phyloP scores from a whole-genome alignment of 2,329 filamentous ascomycete species.

The Apiospora marii region DNA sequence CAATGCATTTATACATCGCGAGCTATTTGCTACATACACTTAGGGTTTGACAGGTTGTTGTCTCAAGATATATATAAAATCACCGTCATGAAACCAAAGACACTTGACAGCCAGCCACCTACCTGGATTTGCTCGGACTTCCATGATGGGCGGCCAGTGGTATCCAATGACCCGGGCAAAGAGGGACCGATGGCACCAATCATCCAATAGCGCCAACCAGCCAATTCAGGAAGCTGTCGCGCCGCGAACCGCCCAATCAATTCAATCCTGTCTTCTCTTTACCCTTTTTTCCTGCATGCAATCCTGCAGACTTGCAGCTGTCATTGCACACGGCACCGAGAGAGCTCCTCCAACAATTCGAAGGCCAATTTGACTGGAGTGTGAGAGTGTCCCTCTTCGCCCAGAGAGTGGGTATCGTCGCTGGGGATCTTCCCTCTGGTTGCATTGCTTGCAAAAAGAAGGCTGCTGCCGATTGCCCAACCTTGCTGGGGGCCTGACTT shows the following conservation, averaged over 20 bases:
- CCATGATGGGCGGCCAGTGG: not conserved
- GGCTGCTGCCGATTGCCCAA: slow-evolving; percentile 6
- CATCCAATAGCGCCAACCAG: slow-evolving; percentile 18
- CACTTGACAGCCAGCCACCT: not conserved
- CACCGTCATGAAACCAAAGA: not conserved
- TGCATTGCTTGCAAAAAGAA: slow-evolving; percentile 13
- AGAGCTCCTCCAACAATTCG: not conserved
- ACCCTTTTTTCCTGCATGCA: slow-evolving; percentile 12
- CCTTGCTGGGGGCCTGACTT: slow-evolving; percentile 7
- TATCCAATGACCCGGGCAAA: not conserved
- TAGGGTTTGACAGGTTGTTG: not conserved
- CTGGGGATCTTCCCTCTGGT: not conserved
- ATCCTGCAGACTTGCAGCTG: slow-evolving; percentile 13
- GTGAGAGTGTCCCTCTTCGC: not conserved
- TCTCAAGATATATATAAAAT: not conserved
- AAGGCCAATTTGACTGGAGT: not conserved
- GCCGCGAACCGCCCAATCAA: not conserved
- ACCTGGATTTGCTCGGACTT: not conserved
- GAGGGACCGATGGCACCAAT: slow-evolving; percentile 16
- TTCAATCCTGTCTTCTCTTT: not conserved
- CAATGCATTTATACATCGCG: not conserved
- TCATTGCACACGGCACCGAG: slow-evolving; percentile 1
- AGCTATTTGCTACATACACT: not conserved
- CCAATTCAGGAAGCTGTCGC: slow-evolving; percentile 14
- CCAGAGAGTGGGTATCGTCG: slow-evolving; percentile 12